Evolutionary conservation across 2,329 filamentous ascomycete species (phyloP).

Genomic region (Penicillium glabrum): DNA sequence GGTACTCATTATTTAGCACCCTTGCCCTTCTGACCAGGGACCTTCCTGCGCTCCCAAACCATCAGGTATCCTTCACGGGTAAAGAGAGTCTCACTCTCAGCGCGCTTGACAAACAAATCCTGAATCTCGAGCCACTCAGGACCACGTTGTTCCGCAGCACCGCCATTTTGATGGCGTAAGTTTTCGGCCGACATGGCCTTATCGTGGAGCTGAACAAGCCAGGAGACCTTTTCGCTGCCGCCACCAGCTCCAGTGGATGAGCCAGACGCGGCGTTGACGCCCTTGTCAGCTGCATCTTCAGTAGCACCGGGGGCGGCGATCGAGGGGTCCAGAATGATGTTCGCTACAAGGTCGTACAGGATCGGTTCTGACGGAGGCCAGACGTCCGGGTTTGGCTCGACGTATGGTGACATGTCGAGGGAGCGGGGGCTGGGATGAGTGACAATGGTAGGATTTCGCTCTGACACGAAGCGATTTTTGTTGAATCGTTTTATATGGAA

Average conservation of each 20-base stretch:
- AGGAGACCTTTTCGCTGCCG: slow-evolving; percentile 87
- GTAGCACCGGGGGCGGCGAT: slow-evolving; percentile 66
- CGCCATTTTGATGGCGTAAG: slow-evolving; percentile 24
- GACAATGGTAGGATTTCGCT: slow-evolving; percentile 97
- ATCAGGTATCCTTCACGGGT: slow-evolving; percentile 94
- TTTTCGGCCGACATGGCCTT: slow-evolving; percentile 57
- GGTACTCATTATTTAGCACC: slow-evolving; percentile 16
- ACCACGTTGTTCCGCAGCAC: slow-evolving; percentile 40
- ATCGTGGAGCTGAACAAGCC: slow-evolving; percentile 88
- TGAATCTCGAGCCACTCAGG: slow-evolving; percentile 92
- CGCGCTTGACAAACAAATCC: slow-evolving; percentile 88
- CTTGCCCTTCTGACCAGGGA: slow-evolving; percentile 42
- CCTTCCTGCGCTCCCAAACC: slow-evolving; percentile 84
- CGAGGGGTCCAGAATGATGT: slow-evolving; percentile 64
- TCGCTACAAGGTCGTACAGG: slow-evolving; percentile 92
- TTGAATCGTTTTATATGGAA: slow-evolving; percentile 98
- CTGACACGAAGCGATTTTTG: slow-evolving; percentile 92
- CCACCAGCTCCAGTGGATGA: slow-evolving; percentile 69
- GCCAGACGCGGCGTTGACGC: slow-evolving; percentile 34
- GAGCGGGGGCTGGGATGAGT: slow-evolving; percentile 84
- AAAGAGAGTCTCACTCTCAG: slow-evolving; percentile 85
- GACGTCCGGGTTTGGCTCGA: slow-evolving; percentile 76
- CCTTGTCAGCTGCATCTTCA: slow-evolving; percentile 42
- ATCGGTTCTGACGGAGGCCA: slow-evolving; percentile 78
- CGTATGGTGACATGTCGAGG: slow-evolving; percentile 85